Percentiles rank a stretch among this genome's conserved stretches.
These are phyloP conservation scores for Rhodomyrtus psidioides DNA, from an alignment of 441 rosid genomes.

Conservation along the genomic window DNA sequence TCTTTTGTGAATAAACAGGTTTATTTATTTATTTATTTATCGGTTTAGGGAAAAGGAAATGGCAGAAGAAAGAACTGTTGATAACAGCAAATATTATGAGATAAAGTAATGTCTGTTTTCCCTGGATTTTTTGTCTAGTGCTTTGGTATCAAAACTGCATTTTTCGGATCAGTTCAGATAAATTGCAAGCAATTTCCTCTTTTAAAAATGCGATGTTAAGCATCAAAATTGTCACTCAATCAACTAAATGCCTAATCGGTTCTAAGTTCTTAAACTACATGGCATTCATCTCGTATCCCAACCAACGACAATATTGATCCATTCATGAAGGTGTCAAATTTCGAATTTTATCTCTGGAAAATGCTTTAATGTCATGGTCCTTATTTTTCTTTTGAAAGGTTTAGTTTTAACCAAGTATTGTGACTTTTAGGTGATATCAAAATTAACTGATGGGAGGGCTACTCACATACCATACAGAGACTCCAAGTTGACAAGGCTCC, in stretches of 20 bases:
- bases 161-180: neutral
- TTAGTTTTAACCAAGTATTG: neutral
- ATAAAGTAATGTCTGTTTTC: neutral
- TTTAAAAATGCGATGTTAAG: neutral
- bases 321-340: neutral
- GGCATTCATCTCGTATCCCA: neutral
- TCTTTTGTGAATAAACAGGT: neutral
- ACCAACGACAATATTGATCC: neutral
- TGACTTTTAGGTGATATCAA: constrained; percentile 72
- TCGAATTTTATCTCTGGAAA: neutral
- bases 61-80: neutral
- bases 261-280: neutral
- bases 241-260: neutral
- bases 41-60: neutral
- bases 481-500: constrained; percentile 73
- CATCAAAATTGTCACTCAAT: neutral
- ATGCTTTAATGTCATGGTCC: neutral
- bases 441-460: constrained; percentile 55
- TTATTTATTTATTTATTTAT: neutral
- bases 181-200: neutral
- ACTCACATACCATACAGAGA: constrained; percentile 75
- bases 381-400: neutral
- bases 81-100: neutral
- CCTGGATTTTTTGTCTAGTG: neutral
- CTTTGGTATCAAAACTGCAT: neutral